Base-by-base conservation (phyloP, 2,329 filamentous ascomycete genomes). In the Emericellopsis atlantica region DNA sequence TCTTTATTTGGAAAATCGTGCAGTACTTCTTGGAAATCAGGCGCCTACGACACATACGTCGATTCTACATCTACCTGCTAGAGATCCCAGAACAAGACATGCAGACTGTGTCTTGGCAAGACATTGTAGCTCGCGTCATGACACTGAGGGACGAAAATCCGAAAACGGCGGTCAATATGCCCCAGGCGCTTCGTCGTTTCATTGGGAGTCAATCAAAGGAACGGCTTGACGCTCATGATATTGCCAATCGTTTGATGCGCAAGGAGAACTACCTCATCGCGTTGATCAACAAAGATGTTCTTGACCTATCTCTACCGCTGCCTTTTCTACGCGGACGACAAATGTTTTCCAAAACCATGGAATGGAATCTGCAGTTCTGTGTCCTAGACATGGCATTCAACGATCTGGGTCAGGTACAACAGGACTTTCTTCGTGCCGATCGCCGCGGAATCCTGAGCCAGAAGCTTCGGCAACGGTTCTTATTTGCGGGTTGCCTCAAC, bases 261-360 rank as follows among this genome's bases (percentile, higher is more conserved):
- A 84, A 86, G 54, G 90, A 95, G 47, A 98, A 98, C 54, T 98
- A 95, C 52, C 75, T 95, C 46, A 95, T 98, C 52, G 92, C 92
- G 5, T 70, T 98, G 52, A 87, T 96, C 64, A 98, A 98, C 67
- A 96, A 98, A 59, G 92, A 96, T 45, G 77, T 96, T 32, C 62
- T 98, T 34, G 81, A 98, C 54, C 68, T 96, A 36, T 88, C 84
- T 0, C 72, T 95, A 3, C 86, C 87, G 2, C 61, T 98, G 2
- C 92, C 92, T 0, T 89, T 95, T 47, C 54, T 95, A 2, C 75
- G 80, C 32, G 79, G 79, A 35, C 76, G 83, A 18, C 85, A 90
- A 47, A 69, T 95, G 40, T 90, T 95, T 54, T 95, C 92, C 1
- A 81, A 82, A 50, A 93, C 86, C 1, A 71, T 96, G 45, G 83